Base-by-base conservation (phyloP, 1,284 basidiomycete genomes). In the Cryptococcus sp. region DNA sequence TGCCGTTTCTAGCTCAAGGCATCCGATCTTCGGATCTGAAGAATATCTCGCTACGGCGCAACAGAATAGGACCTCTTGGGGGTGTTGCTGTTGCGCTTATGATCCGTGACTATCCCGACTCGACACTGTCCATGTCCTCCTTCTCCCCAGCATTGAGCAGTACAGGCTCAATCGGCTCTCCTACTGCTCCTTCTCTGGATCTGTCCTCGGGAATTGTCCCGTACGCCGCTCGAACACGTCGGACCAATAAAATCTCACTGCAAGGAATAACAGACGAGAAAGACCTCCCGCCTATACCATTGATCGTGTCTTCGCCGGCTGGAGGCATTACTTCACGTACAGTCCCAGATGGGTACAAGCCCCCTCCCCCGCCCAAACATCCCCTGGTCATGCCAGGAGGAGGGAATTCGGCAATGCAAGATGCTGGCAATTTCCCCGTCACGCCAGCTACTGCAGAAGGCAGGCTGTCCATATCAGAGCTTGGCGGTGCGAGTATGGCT, bases 81-180 rank as follows among this genome's bases (percentile, higher is more conserved):
- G 91, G 89, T 1, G 91, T 96, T 3, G 88, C 91, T 0, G 82
- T 97, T n/a, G 92, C 93, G 0, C 83, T 95, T 52, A 94, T 96
- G 90, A 92, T 96, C 63, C 86, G 90, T 57, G 93, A 97, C 76
- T 96, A 95, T 71, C 90, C 91, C 3, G 90, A 93, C 67, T 82
- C 78, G 6, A 57, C 69, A 41, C 80, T 73, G 56, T 79, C 69
- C 17, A 76, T 69, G 51, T 69, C 53, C 54, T 56, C 64, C 61
- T 41, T 72, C 62, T 62, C 64, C 62, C 76, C 82, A 81, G 22
- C 57, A 76, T 10, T 83, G 81, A 5, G 81, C 82, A n/a, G 70
- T 83, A 4, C 79, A 81, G 10, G 87, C 84, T 16, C 87, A 84
- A 15, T 42, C 20, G 2, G 86, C 19, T 16, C 55, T 30, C 16